A percentile compares a stretch with the other conserved stretches of the same genome.
phyloP scores from a whole-genome alignment of 805 yeast genomes.

The Cyberlindnera xylosilytica region DNA sequence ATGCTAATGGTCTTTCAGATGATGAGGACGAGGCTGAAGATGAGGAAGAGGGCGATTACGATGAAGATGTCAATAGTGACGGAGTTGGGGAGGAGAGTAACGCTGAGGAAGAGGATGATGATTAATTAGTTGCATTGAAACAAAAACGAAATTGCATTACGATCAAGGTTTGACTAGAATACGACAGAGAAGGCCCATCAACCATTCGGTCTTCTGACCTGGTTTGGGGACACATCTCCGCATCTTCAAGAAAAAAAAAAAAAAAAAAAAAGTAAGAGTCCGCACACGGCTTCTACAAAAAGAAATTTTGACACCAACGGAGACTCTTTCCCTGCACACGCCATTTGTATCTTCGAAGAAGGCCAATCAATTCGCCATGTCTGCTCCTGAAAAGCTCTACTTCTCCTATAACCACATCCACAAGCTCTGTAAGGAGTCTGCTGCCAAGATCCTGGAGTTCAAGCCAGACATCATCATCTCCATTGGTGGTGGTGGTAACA shows the following conservation, averaged over 20 bases:
- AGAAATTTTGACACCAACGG: too few species aligned
- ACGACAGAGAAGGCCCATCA: too few species aligned
- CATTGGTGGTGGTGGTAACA: slow-evolving; percentile 73
- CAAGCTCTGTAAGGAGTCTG: slow-evolving; percentile 73
- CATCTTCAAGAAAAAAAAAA: neutral
- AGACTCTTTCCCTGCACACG: neutral
- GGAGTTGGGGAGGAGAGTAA: slow-evolving; percentile 41
- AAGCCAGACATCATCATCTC: slow-evolving; percentile 60
- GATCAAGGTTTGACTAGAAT: too few species aligned
- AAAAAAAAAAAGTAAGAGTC: too few species aligned
- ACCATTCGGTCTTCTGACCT: too few species aligned
- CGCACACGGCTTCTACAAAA: too few species aligned
- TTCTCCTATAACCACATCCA: slow-evolving; percentile 80
- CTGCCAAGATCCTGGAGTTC: slow-evolving; percentile 42
- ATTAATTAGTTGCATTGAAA: neutral
- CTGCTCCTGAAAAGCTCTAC: slow-evolving; percentile 43
- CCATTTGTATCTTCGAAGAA: neutral
- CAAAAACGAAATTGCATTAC: neutral
- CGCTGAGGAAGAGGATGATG: slow-evolving; percentile 5
- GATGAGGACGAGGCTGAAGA: slow-evolving; percentile 30
- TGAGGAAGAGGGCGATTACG: slow-evolving; percentile 6
- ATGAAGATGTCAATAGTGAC: slow-evolving; percentile 36
- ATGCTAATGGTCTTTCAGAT: slow-evolving; percentile 29
- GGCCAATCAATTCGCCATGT: too few species aligned
- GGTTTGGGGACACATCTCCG: slow-evolving; percentile 5